Conservation (phyloP, 257 asterid species). For the Thymus mandschuricus region DNA sequence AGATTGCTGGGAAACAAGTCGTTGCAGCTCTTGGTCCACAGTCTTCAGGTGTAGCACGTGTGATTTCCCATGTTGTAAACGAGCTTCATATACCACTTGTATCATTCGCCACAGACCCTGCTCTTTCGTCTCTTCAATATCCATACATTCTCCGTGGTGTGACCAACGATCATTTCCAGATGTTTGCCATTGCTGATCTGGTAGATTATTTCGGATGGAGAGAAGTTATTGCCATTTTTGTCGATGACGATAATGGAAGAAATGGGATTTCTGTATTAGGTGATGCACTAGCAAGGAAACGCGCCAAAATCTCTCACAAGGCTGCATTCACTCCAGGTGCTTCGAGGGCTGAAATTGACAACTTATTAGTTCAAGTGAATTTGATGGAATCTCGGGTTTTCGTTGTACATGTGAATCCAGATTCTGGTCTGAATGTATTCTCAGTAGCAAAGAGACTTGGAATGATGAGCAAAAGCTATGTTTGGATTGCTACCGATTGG, state of each 20-base stretch:
- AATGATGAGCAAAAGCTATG: constrained; percentile 63
- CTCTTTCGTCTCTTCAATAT: constrained; percentile 70
- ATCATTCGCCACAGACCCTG: constrained; percentile 76
- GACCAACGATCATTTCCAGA: constrained; percentile 58
- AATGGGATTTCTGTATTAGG: constrained; percentile 65
- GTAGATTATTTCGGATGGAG: constrained; percentile 62
- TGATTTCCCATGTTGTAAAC: constrained; percentile 55
- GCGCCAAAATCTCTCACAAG: constrained; percentile 65
- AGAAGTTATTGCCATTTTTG: constrained; percentile 64
- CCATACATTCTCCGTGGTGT: constrained; percentile 62
- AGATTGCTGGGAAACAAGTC: constrained; percentile 54
- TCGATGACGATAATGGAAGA: constrained; percentile 76
- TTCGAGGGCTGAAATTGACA: constrained; percentile 44
- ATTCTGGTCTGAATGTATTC: constrained; percentile 58
- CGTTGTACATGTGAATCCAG: constrained; percentile 77
- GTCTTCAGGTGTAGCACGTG: constrained; percentile 74
- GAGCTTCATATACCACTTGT: constrained; percentile 75
- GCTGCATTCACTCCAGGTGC: constrained; percentile 65
- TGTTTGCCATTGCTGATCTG: constrained; percentile 69
- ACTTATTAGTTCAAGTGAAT: constrained; percentile 50
- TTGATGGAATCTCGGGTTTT: constrained; percentile 67
- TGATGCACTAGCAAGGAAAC: constrained; percentile 62
- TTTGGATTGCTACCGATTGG: constrained; percentile 85
- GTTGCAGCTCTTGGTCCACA: constrained; percentile 75
- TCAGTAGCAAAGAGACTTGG: constrained; percentile 57